Evolutionary conservation across 2,329 filamentous ascomycete species (phyloP).

Genomic region (Exophiala spinifera): DNA sequence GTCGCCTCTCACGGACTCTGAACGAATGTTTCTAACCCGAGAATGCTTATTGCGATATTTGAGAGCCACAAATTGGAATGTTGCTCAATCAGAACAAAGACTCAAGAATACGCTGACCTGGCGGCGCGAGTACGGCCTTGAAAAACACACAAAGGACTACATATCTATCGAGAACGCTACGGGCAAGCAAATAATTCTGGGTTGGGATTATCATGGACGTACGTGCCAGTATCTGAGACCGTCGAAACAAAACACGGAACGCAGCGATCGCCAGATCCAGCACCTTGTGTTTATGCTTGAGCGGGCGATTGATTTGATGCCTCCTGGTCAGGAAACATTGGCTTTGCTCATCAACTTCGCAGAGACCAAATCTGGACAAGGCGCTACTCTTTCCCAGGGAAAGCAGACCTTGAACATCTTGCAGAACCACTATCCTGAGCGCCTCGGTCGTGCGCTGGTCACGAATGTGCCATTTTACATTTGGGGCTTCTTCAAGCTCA

Average conservation of each 20-base stretch:
- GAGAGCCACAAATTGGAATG: slow-evolving; percentile 86
- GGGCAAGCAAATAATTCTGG: slow-evolving; percentile 86
- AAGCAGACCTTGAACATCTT: slow-evolving; percentile 85
- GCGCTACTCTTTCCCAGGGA: slow-evolving; percentile 72
- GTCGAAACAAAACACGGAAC: slow-evolving; percentile 86
- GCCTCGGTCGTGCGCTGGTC: slow-evolving; percentile 82
- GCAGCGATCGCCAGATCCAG: slow-evolving; percentile 80
- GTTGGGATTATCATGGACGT: slow-evolving; percentile 80
- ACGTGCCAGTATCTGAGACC: slow-evolving; percentile 90
- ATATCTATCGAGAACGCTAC: slow-evolving; percentile 94
- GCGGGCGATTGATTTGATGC: slow-evolving; percentile 81
- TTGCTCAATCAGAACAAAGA: slow-evolving; percentile 72
- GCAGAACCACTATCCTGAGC: slow-evolving; percentile 93
- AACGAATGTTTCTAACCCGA: slow-evolving; percentile 85
- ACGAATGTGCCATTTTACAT: slow-evolving; percentile 93
- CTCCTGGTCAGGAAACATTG: slow-evolving; percentile 79
- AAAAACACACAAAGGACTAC: slow-evolving; percentile 71
- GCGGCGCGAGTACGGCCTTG: slow-evolving; percentile 85
- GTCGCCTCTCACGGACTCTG: slow-evolving; percentile 69
- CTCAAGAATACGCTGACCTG: slow-evolving; percentile 77
- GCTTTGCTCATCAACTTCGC: slow-evolving; percentile 91
- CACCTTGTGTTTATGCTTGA: slow-evolving; percentile 97
- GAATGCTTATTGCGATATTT: slow-evolving; percentile 93
- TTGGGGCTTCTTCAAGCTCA: slow-evolving; percentile 90
- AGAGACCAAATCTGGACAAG: slow-evolving; percentile 68